phyloP scores from a whole-genome alignment of 2,329 filamentous ascomycete genomes.

The Diaporthe ilicicola region DNA sequence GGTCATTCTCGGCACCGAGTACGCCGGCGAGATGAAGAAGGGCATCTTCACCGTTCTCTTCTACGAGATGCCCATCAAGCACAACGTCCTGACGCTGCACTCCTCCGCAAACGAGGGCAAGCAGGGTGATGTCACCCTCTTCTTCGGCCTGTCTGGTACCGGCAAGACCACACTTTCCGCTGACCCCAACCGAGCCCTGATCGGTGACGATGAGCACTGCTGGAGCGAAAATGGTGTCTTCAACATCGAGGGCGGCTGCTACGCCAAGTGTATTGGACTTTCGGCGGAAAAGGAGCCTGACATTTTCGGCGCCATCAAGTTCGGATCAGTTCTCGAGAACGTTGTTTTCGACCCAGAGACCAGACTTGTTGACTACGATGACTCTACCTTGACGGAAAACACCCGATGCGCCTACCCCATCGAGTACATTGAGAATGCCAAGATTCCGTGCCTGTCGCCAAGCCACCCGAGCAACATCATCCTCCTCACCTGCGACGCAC shows the following conservation, averaged over 20 bases:
- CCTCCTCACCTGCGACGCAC: slow-evolving; percentile 96
- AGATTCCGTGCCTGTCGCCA: slow-evolving; percentile 91
- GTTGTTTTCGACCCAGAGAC: slow-evolving; percentile 95
- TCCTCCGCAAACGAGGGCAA: slow-evolving; percentile 98
- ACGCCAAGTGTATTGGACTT: slow-evolving; percentile 97
- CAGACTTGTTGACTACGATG: slow-evolving; percentile 94
- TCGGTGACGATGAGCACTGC: slow-evolving; percentile 99
- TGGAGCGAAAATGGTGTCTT: slow-evolving; percentile 97
- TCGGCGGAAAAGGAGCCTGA: slow-evolving; percentile 99
- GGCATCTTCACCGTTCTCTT: slow-evolving; percentile 98
- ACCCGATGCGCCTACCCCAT: slow-evolving; percentile 98
- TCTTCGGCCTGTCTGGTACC: slow-evolving; percentile 98
- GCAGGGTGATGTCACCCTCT: slow-evolving; percentile 95
- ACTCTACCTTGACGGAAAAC: slow-evolving; percentile 95
- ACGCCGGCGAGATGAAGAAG: slow-evolving; percentile 98
- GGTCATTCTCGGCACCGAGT: slow-evolving; percentile 99
- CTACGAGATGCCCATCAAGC: slow-evolving; percentile 99
- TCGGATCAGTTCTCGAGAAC: slow-evolving; percentile 97
- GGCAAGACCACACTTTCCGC: slow-evolving; percentile 99
- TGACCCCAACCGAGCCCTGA: slow-evolving; percentile 93
- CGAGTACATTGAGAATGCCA: slow-evolving; percentile 98
- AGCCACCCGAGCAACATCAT: slow-evolving; percentile 97
- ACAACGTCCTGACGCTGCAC: slow-evolving; percentile 98
- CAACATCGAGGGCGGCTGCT: slow-evolving; percentile 99
- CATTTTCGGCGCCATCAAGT: slow-evolving; percentile 95